Evolutionary conservation across 2,329 filamentous ascomycete genomes (phyloP), one percentile per base, ranked within the genome.

Genomic region (Clonostachys sp.): DNA sequence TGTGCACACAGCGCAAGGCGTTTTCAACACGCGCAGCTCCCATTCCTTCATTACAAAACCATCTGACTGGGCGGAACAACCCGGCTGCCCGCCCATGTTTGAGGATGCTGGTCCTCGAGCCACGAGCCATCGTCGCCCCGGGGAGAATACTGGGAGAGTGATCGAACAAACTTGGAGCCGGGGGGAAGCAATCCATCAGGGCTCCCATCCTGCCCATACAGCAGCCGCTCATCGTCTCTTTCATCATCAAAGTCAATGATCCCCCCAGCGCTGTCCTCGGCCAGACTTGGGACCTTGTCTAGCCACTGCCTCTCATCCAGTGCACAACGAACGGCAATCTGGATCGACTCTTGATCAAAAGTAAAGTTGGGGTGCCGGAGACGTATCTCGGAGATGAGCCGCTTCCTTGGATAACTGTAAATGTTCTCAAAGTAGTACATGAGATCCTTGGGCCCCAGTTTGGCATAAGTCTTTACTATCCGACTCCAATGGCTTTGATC

Each of bases 381-480:
- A 6, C 62, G 66, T 5, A 75, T 63, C 46, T 71, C 68, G 6
- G 57, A 53, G 12, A 78, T 65, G 9, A 78, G 68, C 10, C 70
- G 69, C 33, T 61, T 61, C 43, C 70, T 72, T 18, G 71, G 70
- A 41, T 73, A 76, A 46, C 63, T 67, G 55, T 73, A 72, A 16
- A 68, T 68, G 46, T 72, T 67, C 30, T 72, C 65, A 41, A 80
- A 66, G 48, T 78, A 68, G 50, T 72, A 62, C 51, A 77, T 67
- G n/a, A 81, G 64, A 47, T 76, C 66, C 12, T 66, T 59, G 0
- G 78, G 78, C 5, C 67, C 63, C 8, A 81, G 65, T 60, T 80
- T 81, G 54, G 74, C 62, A 49, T 72, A 72, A 2, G 70, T 72
- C 50, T 70, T 68, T 39, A 73, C 57, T 34, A 73, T 66, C 16